These are phyloP conservation scores for Salix udensis DNA, from an alignment of 345 rosid species.

Conservation along the genomic window DNA sequence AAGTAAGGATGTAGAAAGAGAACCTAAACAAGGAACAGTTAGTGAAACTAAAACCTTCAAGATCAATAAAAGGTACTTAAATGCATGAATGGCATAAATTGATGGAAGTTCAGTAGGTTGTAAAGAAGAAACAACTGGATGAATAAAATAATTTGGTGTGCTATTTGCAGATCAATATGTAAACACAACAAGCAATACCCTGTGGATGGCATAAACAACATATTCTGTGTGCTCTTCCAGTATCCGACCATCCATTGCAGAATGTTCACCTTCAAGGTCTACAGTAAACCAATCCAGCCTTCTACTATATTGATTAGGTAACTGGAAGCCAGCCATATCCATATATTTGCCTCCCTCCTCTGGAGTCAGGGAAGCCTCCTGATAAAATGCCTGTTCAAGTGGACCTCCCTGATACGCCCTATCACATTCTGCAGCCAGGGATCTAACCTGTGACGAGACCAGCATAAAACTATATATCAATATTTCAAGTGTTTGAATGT, in stretches of 20 bases:
- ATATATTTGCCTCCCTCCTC: slow-evolving; percentile 48
- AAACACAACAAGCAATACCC: slow-evolving; percentile 49
- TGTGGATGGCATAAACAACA: slow-evolving; percentile 94
- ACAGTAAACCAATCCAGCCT: slow-evolving; percentile 94
- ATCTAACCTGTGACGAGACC: slow-evolving; percentile 55
- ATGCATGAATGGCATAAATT: not conserved
- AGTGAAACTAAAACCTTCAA: too few species aligned
- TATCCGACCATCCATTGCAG: slow-evolving; percentile 98
- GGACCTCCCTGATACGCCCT: slow-evolving; percentile 91
- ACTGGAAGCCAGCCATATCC: slow-evolving; percentile 39
- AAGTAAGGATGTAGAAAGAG: too few species aligned
- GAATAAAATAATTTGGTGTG: not conserved
- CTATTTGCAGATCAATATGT: slow-evolving; percentile 14
- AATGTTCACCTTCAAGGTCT: slow-evolving; percentile 99
- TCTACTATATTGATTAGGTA: slow-evolving; percentile 56
- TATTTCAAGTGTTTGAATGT: too few species aligned
- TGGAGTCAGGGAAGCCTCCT: slow-evolving; percentile 48
- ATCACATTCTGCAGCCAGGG: slow-evolving; percentile 92
- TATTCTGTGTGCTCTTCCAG: slow-evolving; percentile 96
- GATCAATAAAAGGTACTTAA: not conserved
- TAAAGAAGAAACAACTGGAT: not conserved
- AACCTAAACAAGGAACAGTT: too few species aligned
- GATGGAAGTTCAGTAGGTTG: slow-evolving; percentile 6
- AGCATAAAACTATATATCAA: not conserved
- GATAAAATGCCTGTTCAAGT: slow-evolving; percentile 67